Evolutionary conservation across 2,329 filamentous ascomycete species (phyloP).

Genomic region (Thielaviopsis musarum): DNA sequence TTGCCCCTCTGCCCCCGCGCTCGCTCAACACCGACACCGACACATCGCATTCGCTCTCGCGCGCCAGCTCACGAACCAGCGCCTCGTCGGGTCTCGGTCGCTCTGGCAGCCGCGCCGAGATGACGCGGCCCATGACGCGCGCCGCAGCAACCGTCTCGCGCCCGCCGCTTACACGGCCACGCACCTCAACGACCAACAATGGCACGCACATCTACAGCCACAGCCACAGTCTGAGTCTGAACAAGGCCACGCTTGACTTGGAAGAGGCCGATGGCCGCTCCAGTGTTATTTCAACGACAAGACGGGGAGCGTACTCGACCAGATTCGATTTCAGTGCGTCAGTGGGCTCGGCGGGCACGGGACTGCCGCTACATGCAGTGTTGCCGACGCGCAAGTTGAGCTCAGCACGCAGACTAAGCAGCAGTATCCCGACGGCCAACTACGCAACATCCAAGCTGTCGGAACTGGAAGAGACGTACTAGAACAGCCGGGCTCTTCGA

Average conservation of each 20-base stretch:
- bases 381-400: conserved; percentile 25
- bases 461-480: conserved; percentile 40
- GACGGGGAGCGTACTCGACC: conserved; percentile 35
- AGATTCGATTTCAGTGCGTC: conserved; percentile 22
- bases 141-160: conserved; percentile 32
- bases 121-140: conserved; percentile 47
- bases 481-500: conserved; percentile 13
- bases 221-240: conserved; percentile 28
- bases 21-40: conserved; percentile 28
- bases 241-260: conserved; percentile 33
- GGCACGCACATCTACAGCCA: conserved; percentile 33
- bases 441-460: conserved; percentile 21
- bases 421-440: conserved; percentile 16
- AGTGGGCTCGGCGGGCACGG: conserved; percentile 20
- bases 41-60: conserved; percentile 26
- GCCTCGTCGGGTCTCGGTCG: conserved; percentile 33
- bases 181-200: conserved; percentile 51
- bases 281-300: conserved; percentile 33
- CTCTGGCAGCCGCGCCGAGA: conserved; percentile 36
- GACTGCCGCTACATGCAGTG: conserved; percentile 22
- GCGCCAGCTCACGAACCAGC: conserved; percentile 60
- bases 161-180: conserved; percentile 51
- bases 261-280: conserved; percentile 26
- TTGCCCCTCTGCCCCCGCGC: conserved; percentile 43
- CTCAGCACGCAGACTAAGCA: conserved; percentile 24